Conservation (phyloP, 2,329 filamentous ascomycete species). For the Xylariaceae sp. region DNA sequence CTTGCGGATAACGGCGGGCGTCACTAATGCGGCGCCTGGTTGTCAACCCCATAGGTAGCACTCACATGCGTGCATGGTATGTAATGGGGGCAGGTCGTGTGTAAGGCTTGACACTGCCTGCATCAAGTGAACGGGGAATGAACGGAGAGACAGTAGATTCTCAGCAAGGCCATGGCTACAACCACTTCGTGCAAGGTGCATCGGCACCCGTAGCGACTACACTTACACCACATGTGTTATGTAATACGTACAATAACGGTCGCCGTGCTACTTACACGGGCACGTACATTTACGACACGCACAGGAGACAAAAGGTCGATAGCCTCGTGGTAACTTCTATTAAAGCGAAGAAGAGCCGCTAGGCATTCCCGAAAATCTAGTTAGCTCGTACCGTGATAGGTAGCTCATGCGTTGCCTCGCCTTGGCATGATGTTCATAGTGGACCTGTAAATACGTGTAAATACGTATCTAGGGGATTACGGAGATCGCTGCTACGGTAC, state of each 20-base stretch:
- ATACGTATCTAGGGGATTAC: neutral
- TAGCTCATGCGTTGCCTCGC: conserved; percentile 21
- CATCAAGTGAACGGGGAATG: neutral
- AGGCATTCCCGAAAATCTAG: conserved; percentile 7
- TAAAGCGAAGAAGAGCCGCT: conserved; percentile 35
- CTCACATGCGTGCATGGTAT: neutral
- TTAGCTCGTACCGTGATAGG: conserved; percentile 4
- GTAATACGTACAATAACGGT: neutral
- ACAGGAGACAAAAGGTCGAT: conserved; percentile 14
- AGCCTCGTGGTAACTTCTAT: conserved; percentile 25
- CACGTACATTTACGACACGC: conserved; percentile 5
- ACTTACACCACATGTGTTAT: neutral
- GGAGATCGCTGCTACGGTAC: neutral
- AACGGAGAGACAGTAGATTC: too few species aligned
- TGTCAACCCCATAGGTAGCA: conserved; percentile 1
- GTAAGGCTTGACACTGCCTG: neutral
- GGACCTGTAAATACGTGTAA: neutral
- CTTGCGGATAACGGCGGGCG: conserved; percentile 15
- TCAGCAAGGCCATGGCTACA: neutral
- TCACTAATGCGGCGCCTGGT: conserved; percentile 24
- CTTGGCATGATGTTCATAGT: conserved; percentile 22
- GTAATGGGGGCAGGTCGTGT: too few species aligned
- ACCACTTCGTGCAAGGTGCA: neutral
- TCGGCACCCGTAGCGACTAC: too few species aligned
- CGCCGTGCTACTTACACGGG: conserved; percentile 5